Conservation (phyloP, 805 yeast species). For the Candida chilensis region DNA sequence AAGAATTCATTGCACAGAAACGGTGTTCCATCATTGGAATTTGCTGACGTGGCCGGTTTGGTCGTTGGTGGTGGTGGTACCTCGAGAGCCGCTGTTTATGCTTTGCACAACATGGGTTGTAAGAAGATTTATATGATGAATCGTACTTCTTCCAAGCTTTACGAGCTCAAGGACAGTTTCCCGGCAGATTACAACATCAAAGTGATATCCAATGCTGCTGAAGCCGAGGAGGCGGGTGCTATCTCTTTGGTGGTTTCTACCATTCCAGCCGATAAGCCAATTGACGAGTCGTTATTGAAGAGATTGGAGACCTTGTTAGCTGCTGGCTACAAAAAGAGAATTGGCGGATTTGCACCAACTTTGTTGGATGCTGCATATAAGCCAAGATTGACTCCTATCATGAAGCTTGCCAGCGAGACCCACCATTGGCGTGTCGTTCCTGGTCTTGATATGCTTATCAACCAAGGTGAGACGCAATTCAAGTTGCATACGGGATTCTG, state of each 20-base stretch:
- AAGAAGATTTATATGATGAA: conserved; percentile 67
- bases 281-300: conserved; percentile 41
- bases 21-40: conserved; percentile 45
- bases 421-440: conserved; percentile 75
- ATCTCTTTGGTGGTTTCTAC: conserved; percentile 66
- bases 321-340: conserved; percentile 20
- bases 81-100: conserved; percentile 88
- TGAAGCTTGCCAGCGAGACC: conserved; percentile 61
- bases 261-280: conserved; percentile 73
- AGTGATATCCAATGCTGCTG: conserved; percentile 39
- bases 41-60: conserved; percentile 44
- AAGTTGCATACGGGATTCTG: conserved; percentile 59
- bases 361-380: conserved; percentile 92
- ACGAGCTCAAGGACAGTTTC: conserved; percentile 50
- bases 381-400: conserved; percentile 79
- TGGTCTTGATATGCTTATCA: conserved; percentile 86
- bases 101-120: conserved; percentile 75
- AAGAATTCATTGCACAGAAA: conserved; percentile 50
- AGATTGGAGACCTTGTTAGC: conserved; percentile 39
- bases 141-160: conserved; percentile 64
- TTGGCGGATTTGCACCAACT: conserved; percentile 35
- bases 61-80: conserved; percentile 98
- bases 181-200: conserved; percentile 51
- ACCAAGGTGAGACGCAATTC: conserved; percentile 90
- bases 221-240: conserved; percentile 31